Evolutionary conservation across 345 rosid genomes (phyloP).

Genomic region (Limnanthes douglasii): DNA sequence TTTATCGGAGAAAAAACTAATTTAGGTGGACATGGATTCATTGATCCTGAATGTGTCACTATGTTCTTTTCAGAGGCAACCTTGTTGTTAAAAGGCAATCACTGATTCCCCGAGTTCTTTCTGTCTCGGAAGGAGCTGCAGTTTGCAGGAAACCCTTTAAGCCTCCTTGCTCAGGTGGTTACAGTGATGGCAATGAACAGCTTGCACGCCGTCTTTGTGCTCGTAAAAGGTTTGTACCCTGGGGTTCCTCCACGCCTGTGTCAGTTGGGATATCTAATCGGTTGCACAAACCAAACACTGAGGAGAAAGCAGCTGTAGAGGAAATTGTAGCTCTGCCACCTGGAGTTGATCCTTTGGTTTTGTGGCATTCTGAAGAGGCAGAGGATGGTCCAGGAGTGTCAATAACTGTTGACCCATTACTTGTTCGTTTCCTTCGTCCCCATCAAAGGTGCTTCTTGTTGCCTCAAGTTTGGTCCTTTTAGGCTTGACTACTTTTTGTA

Average conservation of each 20-base stretch:
- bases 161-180: constrained; percentile 61
- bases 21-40: too few species aligned
- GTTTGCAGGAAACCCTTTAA: constrained; percentile 92
- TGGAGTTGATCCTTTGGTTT: constrained; percentile 63
- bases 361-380: constrained; percentile 69
- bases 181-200: constrained; percentile 28
- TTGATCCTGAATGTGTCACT: too few species aligned
- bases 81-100: constrained; percentile 74
- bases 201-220: constrained; percentile 83
- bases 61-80: constrained; percentile 90
- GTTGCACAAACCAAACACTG: constrained; percentile 9
- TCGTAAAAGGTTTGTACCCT: constrained; percentile 84
- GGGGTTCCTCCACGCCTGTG: constrained; percentile 72
- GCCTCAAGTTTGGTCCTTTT: constrained; percentile 2
- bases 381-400: constrained; percentile 23
- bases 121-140: constrained; percentile 78
- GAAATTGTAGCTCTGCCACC: constrained; percentile 61
- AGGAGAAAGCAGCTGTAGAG: constrained; percentile 26
- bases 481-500: not conserved
- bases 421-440: constrained; percentile 84
- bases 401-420: constrained; percentile 75
- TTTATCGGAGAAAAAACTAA: too few species aligned
- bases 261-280: constrained; percentile 28
- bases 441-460: constrained; percentile 72
- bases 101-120: constrained; percentile 71